Evolutionary conservation across 164 flowering plant species (phyloP), one percentile per base, ranked within the genome.

Genomic region (Tetracentron sinense): DNA sequence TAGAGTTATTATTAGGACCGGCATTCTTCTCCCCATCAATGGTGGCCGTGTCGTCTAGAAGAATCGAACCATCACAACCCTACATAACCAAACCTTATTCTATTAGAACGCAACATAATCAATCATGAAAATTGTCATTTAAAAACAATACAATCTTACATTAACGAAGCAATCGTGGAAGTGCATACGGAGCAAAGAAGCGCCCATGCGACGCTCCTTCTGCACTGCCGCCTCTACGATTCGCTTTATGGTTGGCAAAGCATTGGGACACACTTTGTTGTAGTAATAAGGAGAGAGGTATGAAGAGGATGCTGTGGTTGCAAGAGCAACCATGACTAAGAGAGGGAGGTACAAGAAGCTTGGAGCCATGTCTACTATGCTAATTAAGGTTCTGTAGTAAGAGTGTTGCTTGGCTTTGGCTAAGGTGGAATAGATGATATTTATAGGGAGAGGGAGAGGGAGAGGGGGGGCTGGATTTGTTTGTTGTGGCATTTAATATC

Each of bases 101-200:
- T 4, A 31, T n/a, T 4, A 38, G 44, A 38, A 38, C 8, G 14
- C 6, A 33, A 33, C 38, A 33, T 33, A 4, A 33, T 8, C 4
- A 4, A 33, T 33, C 38, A 33, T 8, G 8, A 33, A 4, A 33
- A 33, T n/a, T n/a, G 8, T 33, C 8, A 33, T 33, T 4, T 33
- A 33, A 33, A 4, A 33, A 33, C 38, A 33, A 23, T 20, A 23
- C 20, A n/a, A 27, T 14, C 63, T 31, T 71, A 75, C 80, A 10
- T 78, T 56, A 44, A 75, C 84, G 49, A 81, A 76, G 28, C 79
- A 77, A 31, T 78, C 82, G 22, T 81, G 79, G 70, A 78, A 78
- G 42, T 78, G 77, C 0, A 81, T 71, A 56, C 84, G 79, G 2
- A 81, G 69, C 57, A 81, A 64, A 4, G 82, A 77, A 49, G 82